phyloP scores from a whole-genome alignment of 2,329 filamentous ascomycete species.

The Cladosporium sp. region DNA sequence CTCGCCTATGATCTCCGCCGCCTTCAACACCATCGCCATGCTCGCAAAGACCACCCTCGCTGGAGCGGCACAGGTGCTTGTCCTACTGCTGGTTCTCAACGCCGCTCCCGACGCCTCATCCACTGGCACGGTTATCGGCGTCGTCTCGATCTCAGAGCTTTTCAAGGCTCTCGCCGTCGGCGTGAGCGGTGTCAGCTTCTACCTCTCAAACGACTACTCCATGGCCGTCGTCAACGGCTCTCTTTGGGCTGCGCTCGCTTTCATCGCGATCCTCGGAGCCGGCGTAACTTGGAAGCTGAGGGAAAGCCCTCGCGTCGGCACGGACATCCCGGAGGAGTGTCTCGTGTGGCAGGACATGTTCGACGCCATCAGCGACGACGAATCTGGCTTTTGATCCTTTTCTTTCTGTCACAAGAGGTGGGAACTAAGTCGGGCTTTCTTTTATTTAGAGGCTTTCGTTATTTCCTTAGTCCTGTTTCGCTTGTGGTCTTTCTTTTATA shows the following conservation, averaged over 20 bases:
- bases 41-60: constrained; percentile 39
- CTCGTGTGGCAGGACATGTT: constrained; percentile 43
- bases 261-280: constrained; percentile 37
- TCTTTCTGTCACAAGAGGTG: background rate
- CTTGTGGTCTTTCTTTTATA: constrained; percentile 2
- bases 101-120: constrained; percentile 43
- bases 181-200: constrained; percentile 40
- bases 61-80: constrained; percentile 37
- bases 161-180: constrained; percentile 44
- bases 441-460: background rate
- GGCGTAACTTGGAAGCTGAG: constrained; percentile 40
- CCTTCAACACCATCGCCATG: constrained; percentile 36
- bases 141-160: constrained; percentile 41
- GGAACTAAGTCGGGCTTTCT: background rate
- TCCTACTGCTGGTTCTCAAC: constrained; percentile 42
- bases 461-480: constrained; percentile 1
- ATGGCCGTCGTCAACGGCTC: constrained; percentile 40
- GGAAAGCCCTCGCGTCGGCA: constrained; percentile 39
- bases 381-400: constrained; percentile 17
- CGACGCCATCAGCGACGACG: constrained; percentile 33
- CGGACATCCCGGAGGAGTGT: constrained; percentile 38
- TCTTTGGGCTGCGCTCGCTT: constrained; percentile 38
- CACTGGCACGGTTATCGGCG: constrained; percentile 42
- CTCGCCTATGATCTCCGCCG: constrained; percentile 28
- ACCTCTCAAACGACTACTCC: constrained; percentile 38